A percentile compares a stretch with the other conserved stretches of the same genome.
Evolutionary conservation across 495 filamentous ascomycete genomes (phyloP).

Genomic region (Choiromyces venosus): DNA sequence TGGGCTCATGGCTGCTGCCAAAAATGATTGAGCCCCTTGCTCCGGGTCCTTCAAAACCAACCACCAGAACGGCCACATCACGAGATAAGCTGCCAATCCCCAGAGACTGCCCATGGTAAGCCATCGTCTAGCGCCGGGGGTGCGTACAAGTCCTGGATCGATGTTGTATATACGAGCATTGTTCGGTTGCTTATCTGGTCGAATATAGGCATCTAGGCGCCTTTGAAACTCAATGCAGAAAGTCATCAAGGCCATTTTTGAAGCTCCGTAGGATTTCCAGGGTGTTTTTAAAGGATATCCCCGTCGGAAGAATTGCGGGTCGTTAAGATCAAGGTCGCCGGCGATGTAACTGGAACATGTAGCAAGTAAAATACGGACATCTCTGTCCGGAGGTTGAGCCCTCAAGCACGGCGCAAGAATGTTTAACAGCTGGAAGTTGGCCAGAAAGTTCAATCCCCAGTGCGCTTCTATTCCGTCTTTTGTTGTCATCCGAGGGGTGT

Average conservation of each 20-base stretch:
- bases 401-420: slow-evolving; percentile 82
- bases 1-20: slow-evolving; percentile 79
- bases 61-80: slow-evolving; percentile 78
- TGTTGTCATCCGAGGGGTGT: slow-evolving; percentile 52
- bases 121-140: slow-evolving; percentile 81
- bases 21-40: slow-evolving; percentile 78
- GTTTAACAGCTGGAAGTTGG: slow-evolving; percentile 89
- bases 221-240: slow-evolving; percentile 87
- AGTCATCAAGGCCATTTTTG: slow-evolving; percentile 81
- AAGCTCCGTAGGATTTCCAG: slow-evolving; percentile 69
- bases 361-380: slow-evolving; percentile 79
- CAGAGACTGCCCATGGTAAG: slow-evolving; percentile 74
- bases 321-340: slow-evolving; percentile 42
- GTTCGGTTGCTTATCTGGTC: slow-evolving; percentile 73
- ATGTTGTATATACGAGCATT: slow-evolving; percentile 75
- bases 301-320: slow-evolving; percentile 35
- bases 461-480: slow-evolving; percentile 76
- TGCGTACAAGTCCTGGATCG: slow-evolving; percentile 77
- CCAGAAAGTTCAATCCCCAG: slow-evolving; percentile 92
- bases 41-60: slow-evolving; percentile 74
- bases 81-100: slow-evolving; percentile 72
- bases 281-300: slow-evolving; percentile 41
- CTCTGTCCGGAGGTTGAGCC: slow-evolving; percentile 86
- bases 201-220: slow-evolving; percentile 70
- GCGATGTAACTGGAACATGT: slow-evolving; percentile 84